Evolutionary conservation across 306 rosid species (phyloP).

Genomic region (Carpinus viminea): DNA sequence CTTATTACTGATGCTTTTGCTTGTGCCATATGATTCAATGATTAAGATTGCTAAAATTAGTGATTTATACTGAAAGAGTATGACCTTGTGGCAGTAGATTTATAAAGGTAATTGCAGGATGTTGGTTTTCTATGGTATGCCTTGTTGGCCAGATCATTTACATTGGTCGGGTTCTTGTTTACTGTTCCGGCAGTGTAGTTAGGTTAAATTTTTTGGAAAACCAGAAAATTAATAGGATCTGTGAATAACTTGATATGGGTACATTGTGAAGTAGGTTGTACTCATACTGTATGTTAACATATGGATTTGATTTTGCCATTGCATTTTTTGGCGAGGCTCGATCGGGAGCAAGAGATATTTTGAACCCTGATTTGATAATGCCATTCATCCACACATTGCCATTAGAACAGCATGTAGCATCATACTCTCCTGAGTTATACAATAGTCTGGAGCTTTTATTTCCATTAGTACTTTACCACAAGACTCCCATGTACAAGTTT

Average conservation of each 20-base stretch:
- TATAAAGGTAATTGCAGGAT: too few relatives aligned
- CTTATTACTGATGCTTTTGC: too few relatives aligned
- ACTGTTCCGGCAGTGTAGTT: background rate
- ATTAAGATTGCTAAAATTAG: too few relatives aligned
- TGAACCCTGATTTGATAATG: constrained; percentile 85
- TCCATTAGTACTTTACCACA: constrained; percentile 2
- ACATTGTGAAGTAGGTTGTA: too few relatives aligned
- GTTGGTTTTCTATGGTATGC: background rate
- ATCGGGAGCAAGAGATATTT: constrained; percentile 70
- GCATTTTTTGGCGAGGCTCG: constrained; percentile 50
- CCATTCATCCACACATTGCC: constrained; percentile 78
- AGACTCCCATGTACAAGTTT: background rate
- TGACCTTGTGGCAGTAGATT: too few relatives aligned
- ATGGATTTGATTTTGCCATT: constrained; percentile 14
- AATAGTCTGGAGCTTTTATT: constrained; percentile 4
- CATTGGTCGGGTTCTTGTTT: background rate
- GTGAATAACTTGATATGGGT: too few relatives aligned
- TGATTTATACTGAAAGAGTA: too few relatives aligned
- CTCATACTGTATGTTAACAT: background rate
- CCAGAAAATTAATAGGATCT: background rate
- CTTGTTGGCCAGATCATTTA: background rate
- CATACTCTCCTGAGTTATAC: constrained; percentile 62
- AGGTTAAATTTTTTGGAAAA: background rate
- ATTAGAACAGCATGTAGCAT: background rate
- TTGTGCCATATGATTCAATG: too few relatives aligned